A percentile compares a stretch with the other conserved stretches of the same genome.
phyloP scores from a whole-genome alignment of 441 rosid species.

The Codiaeum variegatum region DNA sequence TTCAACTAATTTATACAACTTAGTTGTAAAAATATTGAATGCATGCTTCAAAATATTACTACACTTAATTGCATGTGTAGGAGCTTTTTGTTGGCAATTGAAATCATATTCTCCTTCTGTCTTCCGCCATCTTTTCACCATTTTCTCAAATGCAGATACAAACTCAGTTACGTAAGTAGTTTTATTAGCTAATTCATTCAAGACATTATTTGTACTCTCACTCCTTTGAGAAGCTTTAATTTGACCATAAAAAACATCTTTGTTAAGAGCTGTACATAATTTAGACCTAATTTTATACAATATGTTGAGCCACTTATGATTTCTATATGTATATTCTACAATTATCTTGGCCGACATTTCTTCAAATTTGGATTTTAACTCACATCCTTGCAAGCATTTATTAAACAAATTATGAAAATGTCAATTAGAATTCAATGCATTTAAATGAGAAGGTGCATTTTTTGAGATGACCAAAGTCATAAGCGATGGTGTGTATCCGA shows the following conservation, averaged over 20 bases:
- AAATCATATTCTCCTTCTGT: neutral
- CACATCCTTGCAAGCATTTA: neutral
- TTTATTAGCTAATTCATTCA: neutral
- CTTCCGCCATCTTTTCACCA: neutral
- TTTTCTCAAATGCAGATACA: neutral
- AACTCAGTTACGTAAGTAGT: neutral
- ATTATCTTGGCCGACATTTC: neutral
- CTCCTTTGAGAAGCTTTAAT: neutral
- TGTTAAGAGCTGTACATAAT: neutral
- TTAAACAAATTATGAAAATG: neutral
- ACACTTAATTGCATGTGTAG: neutral
- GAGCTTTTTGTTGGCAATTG: too few relatives aligned
- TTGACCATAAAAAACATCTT: neutral
- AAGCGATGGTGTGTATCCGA: neutral
- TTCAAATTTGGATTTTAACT: neutral
- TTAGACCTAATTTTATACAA: neutral
- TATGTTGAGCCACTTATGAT: neutral
- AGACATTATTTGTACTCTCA: neutral
- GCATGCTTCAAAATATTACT: neutral
- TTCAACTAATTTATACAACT: neutral
- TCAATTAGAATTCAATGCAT: neutral
- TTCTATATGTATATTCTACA: neutral
- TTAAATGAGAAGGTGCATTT: conserved; percentile 1
- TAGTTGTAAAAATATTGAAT: neutral
- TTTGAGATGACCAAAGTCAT: neutral